These are phyloP conservation scores for Phanerochaete sordida DNA, from an alignment of 768 basidiomycete genomes.

Conservation along the genomic window DNA sequence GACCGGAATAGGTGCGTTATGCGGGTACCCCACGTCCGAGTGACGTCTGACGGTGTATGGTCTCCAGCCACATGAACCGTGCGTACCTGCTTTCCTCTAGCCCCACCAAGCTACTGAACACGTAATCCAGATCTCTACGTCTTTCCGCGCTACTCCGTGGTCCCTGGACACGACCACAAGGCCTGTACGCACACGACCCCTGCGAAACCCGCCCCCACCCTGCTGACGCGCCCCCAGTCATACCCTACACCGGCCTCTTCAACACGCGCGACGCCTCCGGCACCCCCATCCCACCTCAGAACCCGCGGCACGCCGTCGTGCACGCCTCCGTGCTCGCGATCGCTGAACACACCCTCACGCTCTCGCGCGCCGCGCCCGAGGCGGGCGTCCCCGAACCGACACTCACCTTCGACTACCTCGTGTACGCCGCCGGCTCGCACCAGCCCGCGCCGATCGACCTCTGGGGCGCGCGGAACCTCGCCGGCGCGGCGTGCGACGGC, in stretches of 20 bases:
- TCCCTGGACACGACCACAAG: slow-evolving; percentile 62
- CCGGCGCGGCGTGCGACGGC: slow-evolving; percentile 23
- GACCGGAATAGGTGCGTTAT: slow-evolving; percentile 55
- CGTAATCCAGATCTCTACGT: slow-evolving; percentile 39
- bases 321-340: slow-evolving; percentile 44
- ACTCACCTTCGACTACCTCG: slow-evolving; percentile 50
- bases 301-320: slow-evolving; percentile 32
- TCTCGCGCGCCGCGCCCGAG: slow-evolving; percentile 45
- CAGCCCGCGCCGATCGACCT: slow-evolving; percentile 51
- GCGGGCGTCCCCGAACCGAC: slow-evolving; percentile 31
- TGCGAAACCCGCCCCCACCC: neutral
- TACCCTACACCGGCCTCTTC: slow-evolving; percentile 52
- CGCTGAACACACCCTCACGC: slow-evolving; percentile 34
- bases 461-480: slow-evolving; percentile 32
- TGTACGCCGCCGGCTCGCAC: slow-evolving; percentile 61
- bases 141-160: slow-evolving; percentile 52
- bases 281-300: neutral
- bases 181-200: slow-evolving; percentile 30
- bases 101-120: neutral
- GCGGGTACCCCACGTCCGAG: no score
- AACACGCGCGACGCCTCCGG: neutral
- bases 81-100: neutral
- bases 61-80: slow-evolving; percentile 5
- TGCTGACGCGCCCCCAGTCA: slow-evolving; percentile 24
- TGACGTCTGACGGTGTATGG: neutral